Evolutionary conservation across 1,284 basidiomycete genomes (phyloP).

Genomic region (Apiotrichum siamense): DNA sequence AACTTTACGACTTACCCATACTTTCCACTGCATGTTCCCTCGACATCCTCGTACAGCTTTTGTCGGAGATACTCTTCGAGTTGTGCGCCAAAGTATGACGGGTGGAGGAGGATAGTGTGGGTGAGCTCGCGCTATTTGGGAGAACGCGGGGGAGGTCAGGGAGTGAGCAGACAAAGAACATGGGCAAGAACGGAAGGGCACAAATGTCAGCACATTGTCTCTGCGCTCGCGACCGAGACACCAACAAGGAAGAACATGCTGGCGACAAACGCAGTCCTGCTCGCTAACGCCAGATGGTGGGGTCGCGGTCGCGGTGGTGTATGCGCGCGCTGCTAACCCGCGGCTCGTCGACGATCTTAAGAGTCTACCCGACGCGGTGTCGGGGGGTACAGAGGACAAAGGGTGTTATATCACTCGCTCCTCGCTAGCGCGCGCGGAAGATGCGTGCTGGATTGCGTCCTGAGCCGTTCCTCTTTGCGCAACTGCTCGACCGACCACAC

Average conservation of each 20-base stretch:
- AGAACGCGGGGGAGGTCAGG: constrained; percentile 1
- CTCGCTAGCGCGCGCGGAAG: too few species aligned
- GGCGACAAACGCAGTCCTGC: background rate
- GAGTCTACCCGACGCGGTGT: too few species aligned
- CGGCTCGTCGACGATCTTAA: too few species aligned
- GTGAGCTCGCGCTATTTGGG: constrained; percentile 76
- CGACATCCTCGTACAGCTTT: constrained; percentile 92
- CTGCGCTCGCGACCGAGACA: constrained; percentile 14
- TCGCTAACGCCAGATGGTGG: background rate
- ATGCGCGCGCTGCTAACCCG: background rate
- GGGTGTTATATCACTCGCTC: too few species aligned
- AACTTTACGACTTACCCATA: constrained; percentile 57
- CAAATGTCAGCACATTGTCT: constrained; percentile 22
- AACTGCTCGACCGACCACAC: too few species aligned
- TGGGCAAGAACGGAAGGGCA: constrained; percentile 1
- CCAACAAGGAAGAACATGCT: constrained; percentile 47
- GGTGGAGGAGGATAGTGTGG: constrained; percentile 92
- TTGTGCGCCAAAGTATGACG: constrained; percentile 94
- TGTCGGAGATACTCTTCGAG: constrained; percentile 88
- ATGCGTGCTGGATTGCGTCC: too few species aligned
- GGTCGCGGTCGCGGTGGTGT: too few species aligned
- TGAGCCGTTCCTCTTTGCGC: too few species aligned
- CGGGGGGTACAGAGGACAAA: too few species aligned
- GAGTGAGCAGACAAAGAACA: constrained; percentile 3
- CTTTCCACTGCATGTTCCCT: constrained; percentile 92